Evolutionary conservation across 2,329 filamentous ascomycete species (phyloP).

Genomic region (Neophaeococcomyces mojaviensis): DNA sequence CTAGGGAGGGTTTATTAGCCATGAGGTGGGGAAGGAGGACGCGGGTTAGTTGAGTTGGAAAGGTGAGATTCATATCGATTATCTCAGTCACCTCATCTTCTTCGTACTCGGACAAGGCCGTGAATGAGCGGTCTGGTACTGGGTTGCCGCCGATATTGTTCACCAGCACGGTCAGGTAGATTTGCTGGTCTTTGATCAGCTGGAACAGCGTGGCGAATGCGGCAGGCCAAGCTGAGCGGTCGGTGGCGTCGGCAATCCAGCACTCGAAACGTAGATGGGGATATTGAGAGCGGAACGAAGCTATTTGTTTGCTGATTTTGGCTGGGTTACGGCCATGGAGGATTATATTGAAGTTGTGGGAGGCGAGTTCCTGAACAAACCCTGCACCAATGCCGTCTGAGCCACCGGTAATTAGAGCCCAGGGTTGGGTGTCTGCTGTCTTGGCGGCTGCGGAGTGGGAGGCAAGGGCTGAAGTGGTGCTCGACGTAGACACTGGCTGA

Average conservation of each 20-base stretch:
- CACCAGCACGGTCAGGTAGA: conserved; percentile 46
- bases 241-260: conserved; percentile 40
- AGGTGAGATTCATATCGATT: conserved; percentile 44
- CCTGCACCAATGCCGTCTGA: conserved; percentile 49
- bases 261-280: conserved; percentile 34
- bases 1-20: conserved; percentile 35
- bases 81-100: conserved; percentile 34
- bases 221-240: conserved; percentile 10
- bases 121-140: conserved; percentile 26
- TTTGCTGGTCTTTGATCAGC: conserved; percentile 18
- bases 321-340: conserved; percentile 48
- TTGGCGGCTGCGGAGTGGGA: too few relatives aligned
- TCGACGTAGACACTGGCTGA: not conserved
- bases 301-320: conserved; percentile 41
- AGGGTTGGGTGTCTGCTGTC: conserved; percentile 22
- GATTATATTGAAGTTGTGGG: conserved; percentile 48
- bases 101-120: conserved; percentile 30
- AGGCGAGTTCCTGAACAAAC: conserved; percentile 46
- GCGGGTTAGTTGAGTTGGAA: conserved; percentile 43
- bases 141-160: conserved; percentile 49
- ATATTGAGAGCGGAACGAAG: conserved; percentile 33
- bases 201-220: conserved; percentile 24
- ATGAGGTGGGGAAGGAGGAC: conserved; percentile 40
- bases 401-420: conserved; percentile 48
- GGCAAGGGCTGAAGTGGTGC: not conserved